Evolutionary conservation across 495 filamentous ascomycete genomes (phyloP).

Genomic region (Lineolata rhizophorae): DNA sequence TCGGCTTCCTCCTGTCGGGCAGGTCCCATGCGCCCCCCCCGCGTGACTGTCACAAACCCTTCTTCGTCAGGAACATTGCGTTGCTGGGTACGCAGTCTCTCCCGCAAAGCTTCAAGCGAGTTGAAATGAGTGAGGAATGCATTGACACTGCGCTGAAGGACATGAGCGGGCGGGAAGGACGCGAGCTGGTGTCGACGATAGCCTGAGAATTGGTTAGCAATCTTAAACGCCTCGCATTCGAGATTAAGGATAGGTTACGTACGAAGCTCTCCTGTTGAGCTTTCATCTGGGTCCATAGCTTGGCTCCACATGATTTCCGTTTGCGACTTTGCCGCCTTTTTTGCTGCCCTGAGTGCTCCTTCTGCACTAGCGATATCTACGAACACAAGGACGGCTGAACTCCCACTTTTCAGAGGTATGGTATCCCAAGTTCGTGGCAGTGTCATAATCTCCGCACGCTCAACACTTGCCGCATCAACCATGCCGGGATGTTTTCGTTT

Average conservation of each 20-base stretch:
- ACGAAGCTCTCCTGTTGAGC: background rate
- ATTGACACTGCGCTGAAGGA: constrained; percentile 49
- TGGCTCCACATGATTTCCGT: constrained; percentile 22
- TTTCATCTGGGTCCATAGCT: constrained; percentile 29
- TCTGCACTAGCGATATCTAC: constrained; percentile 59
- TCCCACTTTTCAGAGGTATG: constrained; percentile 45
- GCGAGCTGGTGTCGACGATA: constrained; percentile 44
- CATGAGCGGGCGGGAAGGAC: constrained; percentile 40
- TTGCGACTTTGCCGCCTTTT: constrained; percentile 30
- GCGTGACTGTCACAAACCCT: constrained; percentile 80
- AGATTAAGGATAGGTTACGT: too few species aligned
- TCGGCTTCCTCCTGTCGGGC: constrained; percentile 54
- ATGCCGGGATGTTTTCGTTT: constrained; percentile 9
- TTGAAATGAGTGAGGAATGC: constrained; percentile 60
- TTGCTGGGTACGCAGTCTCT: constrained; percentile 35
- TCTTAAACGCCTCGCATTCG: too few species aligned
- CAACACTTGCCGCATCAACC: constrained; percentile 18
- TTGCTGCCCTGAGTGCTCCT: constrained; percentile 38
- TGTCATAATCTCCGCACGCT: constrained; percentile 21
- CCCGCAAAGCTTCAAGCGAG: constrained; percentile 40
- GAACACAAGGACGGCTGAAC: constrained; percentile 59
- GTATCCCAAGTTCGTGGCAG: constrained; percentile 57
- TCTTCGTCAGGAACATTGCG: constrained; percentile 75
- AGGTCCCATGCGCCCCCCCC: constrained; percentile 51
- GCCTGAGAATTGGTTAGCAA: constrained; percentile 16